A percentile compares a stretch with the other conserved stretches of the same genome.
Evolutionary conservation across 2,329 filamentous ascomycete genomes (phyloP).

Genomic region (Chaetomiaceae sp.): DNA sequence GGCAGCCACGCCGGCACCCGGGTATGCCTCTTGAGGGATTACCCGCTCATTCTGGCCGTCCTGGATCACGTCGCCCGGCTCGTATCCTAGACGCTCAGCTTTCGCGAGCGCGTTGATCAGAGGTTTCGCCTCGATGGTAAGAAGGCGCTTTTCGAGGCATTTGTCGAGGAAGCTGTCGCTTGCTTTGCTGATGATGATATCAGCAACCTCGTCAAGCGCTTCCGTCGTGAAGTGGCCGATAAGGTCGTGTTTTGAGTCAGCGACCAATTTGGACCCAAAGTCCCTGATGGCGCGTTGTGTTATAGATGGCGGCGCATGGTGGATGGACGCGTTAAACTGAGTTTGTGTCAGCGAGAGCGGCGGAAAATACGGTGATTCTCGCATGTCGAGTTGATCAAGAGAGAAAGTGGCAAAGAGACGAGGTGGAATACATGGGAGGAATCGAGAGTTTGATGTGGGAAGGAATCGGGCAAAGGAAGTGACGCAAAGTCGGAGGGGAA

Average conservation of each 20-base stretch:
- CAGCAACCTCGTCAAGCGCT: slow-evolving; percentile 43
- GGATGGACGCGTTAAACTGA: slow-evolving; percentile 47
- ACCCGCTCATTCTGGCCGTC: slow-evolving; percentile 37
- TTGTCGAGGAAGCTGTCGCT: slow-evolving; percentile 49
- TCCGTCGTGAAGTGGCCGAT: slow-evolving; percentile 35
- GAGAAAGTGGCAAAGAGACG: not conserved
- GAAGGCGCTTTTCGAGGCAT: slow-evolving; percentile 46
- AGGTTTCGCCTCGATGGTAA: slow-evolving; percentile 49
- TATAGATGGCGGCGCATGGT: slow-evolving; percentile 37
- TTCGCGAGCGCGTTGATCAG: slow-evolving; percentile 54
- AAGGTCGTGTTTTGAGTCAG: slow-evolving; percentile 38
- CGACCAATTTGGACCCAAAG: slow-evolving; percentile 43
- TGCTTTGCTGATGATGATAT: slow-evolving; percentile 41
- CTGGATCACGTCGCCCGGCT: slow-evolving; percentile 45
- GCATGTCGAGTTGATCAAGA: not conserved
- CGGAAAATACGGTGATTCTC: not conserved
- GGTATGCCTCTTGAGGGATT: slow-evolving; percentile 29
- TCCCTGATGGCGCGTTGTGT: slow-evolving; percentile 39
- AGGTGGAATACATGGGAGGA: not conserved
- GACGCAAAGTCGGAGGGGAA: too few relatives aligned
- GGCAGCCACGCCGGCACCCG: slow-evolving; percentile 19
- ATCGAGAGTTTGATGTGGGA: not conserved
- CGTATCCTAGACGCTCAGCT: slow-evolving; percentile 54
- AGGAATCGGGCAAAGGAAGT: not conserved
- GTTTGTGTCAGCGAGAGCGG: slow-evolving; percentile 24